A percentile compares a stretch with the other conserved stretches of the same genome.
Evolutionary conservation across 2,329 filamentous ascomycete species (phyloP).

Genomic region (Hypoxylon sp.): DNA sequence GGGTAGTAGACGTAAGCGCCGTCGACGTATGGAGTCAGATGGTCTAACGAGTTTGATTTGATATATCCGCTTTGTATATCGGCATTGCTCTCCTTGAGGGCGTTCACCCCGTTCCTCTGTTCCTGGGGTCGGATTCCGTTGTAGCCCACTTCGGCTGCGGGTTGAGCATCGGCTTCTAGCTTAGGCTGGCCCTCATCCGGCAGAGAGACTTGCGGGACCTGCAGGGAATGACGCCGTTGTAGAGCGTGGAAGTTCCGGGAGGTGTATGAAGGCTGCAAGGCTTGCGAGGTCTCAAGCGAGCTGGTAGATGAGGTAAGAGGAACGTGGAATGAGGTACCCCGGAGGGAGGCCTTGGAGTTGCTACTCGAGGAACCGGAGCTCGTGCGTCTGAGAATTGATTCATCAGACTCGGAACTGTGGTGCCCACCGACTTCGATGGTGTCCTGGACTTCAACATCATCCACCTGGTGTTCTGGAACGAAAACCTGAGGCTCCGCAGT

Average conservation of each 20-base stretch:
- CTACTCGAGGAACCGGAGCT: slow-evolving; percentile 47
- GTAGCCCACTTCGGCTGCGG: not conserved
- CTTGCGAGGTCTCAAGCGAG: slow-evolving; percentile 15
- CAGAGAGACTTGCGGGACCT: not conserved
- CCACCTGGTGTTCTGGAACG: slow-evolving; percentile 47
- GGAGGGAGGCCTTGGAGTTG: slow-evolving; percentile 36
- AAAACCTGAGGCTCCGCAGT: slow-evolving; percentile 49
- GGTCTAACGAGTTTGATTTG: slow-evolving; percentile 37
- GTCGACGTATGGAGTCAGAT: slow-evolving; percentile 51
- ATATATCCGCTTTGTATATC: slow-evolving; percentile 15
- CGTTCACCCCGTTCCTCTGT: not conserved
- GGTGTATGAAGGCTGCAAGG: slow-evolving; percentile 11
- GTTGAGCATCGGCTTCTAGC: not conserved
- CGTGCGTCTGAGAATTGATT: slow-evolving; percentile 51
- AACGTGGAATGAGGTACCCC: not conserved
- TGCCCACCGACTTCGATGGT: slow-evolving; percentile 68
- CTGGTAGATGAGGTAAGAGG: slow-evolving; percentile 23
- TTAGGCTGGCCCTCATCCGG: not conserved
- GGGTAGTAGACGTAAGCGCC: slow-evolving; percentile 47
- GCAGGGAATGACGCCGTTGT: not conserved
- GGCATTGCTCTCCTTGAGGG: not conserved
- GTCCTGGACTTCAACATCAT: slow-evolving; percentile 66
- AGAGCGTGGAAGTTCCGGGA: slow-evolving; percentile 9
- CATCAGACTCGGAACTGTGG: slow-evolving; percentile 52
- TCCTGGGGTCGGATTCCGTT: slow-evolving; percentile 1